These are phyloP conservation scores for Akanthomyces dipterigenus DNA, from an alignment of 2,329 filamentous ascomycete species.

Conservation along the genomic window DNA sequence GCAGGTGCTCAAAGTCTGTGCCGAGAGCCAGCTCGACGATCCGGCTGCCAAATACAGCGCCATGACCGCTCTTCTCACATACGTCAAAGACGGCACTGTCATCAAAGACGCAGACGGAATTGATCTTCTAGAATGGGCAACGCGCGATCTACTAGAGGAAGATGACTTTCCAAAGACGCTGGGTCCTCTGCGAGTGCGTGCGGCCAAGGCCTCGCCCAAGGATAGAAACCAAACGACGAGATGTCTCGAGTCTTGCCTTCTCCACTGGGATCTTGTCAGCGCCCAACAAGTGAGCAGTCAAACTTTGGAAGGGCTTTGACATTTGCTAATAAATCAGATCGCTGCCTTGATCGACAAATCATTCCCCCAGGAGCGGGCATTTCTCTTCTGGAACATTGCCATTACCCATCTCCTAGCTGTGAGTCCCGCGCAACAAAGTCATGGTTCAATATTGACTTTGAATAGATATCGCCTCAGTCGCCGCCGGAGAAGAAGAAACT, in stretches of 20 bases:
- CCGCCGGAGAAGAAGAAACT: conserved; percentile 43
- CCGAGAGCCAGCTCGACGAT: conserved; percentile 47
- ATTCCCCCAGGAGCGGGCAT: conserved; percentile 39
- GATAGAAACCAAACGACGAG: conserved; percentile 33
- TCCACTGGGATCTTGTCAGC: conserved; percentile 49
- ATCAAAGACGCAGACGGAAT: conserved; percentile 44
- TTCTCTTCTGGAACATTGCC: conserved; percentile 49
- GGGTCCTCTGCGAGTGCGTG: conserved; percentile 41
- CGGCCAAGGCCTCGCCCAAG: conserved; percentile 47
- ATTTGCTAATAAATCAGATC: conserved; percentile 33
- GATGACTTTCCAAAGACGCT: conserved; percentile 40
- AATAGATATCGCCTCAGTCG: conserved; percentile 39
- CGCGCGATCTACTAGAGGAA: conserved; percentile 30
- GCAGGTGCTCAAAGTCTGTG: conserved; percentile 41
- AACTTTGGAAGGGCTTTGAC: not conserved
- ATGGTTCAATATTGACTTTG: not conserved
- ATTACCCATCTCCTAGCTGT: conserved; percentile 49
- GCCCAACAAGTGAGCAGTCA: conserved; percentile 44
- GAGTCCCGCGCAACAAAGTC: conserved; percentile 16
- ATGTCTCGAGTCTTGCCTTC: conserved; percentile 46
- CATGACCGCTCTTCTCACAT: conserved; percentile 37
- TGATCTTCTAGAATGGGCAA: conserved; percentile 50
- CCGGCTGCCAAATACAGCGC: conserved; percentile 38
- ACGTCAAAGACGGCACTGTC: conserved; percentile 38
- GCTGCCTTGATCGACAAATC: conserved; percentile 46